These are phyloP conservation scores for Hsuehochloa calcarea DNA, from an alignment of 176 grass and related monocot species.

Conservation along the genomic window DNA sequence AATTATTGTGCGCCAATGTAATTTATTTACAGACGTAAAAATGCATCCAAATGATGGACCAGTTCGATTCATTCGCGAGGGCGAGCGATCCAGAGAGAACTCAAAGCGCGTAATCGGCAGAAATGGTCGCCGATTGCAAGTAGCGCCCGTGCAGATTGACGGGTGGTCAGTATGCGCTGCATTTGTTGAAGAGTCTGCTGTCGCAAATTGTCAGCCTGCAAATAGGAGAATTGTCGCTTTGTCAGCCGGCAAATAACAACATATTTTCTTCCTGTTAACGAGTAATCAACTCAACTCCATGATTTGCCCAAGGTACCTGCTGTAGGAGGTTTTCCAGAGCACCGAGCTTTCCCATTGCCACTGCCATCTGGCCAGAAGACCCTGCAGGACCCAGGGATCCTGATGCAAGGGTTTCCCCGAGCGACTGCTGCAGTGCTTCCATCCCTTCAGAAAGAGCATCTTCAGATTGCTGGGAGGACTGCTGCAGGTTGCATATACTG, in stretches of 20 bases:
- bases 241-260: background rate
- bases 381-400: slow-evolving; percentile 17
- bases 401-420: slow-evolving; percentile 32
- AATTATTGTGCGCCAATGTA: background rate
- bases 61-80: slow-evolving; percentile 27
- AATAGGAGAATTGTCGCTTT: background rate
- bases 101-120: slow-evolving; percentile 45
- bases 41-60: background rate
- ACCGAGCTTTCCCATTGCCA: slow-evolving; percentile 47
- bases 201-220: slow-evolving; percentile 58
- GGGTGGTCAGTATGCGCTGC: slow-evolving; percentile 40
- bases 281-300: background rate
- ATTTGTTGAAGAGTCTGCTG: slow-evolving; percentile 44
- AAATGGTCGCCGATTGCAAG: slow-evolving; percentile 49
- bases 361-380: slow-evolving; percentile 39
- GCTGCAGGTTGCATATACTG: slow-evolving; percentile 33
- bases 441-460: slow-evolving; percentile 35
- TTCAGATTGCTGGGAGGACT: slow-evolving; percentile 47
- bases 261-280: background rate
- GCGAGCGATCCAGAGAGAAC: slow-evolving; percentile 56
- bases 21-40: background rate
- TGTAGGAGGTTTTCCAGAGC: slow-evolving; percentile 38
- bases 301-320: slow-evolving; percentile 29
- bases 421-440: slow-evolving; percentile 41
- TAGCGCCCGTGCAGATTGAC: slow-evolving; percentile 55